Conservation (phyloP, 2,329 filamentous ascomycete genomes). For the Kalmusia sp. region DNA sequence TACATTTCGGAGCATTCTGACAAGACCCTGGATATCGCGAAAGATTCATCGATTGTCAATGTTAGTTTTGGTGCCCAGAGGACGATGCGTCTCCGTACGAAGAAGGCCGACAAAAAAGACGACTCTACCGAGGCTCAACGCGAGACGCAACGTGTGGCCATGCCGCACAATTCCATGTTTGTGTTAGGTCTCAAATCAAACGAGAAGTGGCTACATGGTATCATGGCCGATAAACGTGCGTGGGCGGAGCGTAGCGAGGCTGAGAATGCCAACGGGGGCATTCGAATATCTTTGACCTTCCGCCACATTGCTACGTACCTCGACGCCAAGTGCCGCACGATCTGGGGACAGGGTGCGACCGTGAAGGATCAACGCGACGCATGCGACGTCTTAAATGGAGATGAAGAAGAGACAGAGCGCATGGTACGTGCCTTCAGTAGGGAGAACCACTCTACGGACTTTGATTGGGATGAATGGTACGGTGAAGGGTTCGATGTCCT, state of each 20-base stretch:
- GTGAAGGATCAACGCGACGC: slow-evolving; percentile 70
- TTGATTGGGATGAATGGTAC: slow-evolving; percentile 79
- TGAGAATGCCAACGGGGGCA: slow-evolving; percentile 76
- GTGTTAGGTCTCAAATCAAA: slow-evolving; percentile 84
- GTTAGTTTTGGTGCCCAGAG: slow-evolving; percentile 91
- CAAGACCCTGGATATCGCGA: slow-evolving; percentile 90
- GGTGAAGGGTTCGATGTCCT: slow-evolving; percentile 85
- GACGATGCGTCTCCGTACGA: slow-evolving; percentile 88
- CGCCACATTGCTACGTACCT: slow-evolving; percentile 87
- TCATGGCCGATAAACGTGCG: slow-evolving; percentile 82
- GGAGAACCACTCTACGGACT: slow-evolving; percentile 77
- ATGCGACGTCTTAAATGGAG: slow-evolving; percentile 71
- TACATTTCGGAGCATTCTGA: slow-evolving; percentile 97
- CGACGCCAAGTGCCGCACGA: slow-evolving; percentile 65
- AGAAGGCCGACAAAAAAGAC: slow-evolving; percentile 58
- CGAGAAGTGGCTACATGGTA: slow-evolving; percentile 87
- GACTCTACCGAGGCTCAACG: slow-evolving; percentile 43
- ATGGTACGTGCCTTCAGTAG: slow-evolving; percentile 82
- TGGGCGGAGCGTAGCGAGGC: slow-evolving; percentile 69
- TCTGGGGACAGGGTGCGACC: slow-evolving; percentile 92
- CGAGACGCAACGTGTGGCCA: slow-evolving; percentile 68
- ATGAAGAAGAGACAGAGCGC: slow-evolving; percentile 67
- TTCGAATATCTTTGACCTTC: slow-evolving; percentile 92
- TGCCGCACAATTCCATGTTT: slow-evolving; percentile 91
- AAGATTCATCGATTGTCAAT: slow-evolving; percentile 85